These are phyloP conservation scores for Russula foetens DNA, from an alignment of 768 basidiomycete species.

Conservation along the genomic window DNA sequence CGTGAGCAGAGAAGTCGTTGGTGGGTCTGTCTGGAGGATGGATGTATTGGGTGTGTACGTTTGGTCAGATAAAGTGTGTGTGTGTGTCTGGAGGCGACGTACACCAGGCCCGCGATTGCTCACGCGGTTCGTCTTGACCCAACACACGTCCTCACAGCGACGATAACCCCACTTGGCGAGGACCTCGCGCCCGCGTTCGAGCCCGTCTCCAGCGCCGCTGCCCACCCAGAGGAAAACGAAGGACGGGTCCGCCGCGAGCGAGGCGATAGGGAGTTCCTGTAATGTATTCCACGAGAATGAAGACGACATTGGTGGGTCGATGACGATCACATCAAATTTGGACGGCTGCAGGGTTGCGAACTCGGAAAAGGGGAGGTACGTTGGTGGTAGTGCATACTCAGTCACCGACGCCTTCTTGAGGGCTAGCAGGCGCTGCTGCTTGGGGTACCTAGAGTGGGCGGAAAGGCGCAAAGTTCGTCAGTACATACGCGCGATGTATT, in stretches of 20 bases:
- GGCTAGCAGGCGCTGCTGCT: conserved; percentile 75
- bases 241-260: conserved; percentile 81
- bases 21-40: conserved; percentile 70
- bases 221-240: conserved; percentile 98
- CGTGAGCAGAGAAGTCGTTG: conserved; percentile 78
- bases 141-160: conserved; percentile 96
- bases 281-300: conserved; percentile 83
- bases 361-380: conserved; percentile 57
- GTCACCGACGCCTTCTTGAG: conserved; percentile 78
- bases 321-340: conserved; percentile 87
- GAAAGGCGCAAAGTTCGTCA: not conserved
- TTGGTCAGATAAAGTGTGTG: too few species aligned
- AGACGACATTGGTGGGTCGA: conserved; percentile 86
- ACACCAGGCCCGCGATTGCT: conserved; percentile 71
- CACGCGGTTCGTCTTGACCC: conserved; percentile 86
- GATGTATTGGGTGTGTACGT: too few species aligned
- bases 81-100: conserved; percentile 24
- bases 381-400: conserved; percentile 59
- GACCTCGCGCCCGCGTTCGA: conserved; percentile 87
- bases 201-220: conserved; percentile 77
- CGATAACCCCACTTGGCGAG: conserved; percentile 92
- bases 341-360: conserved; percentile 47
- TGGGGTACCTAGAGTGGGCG: conserved; percentile 69
- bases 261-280: conserved; percentile 71
- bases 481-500: not conserved